A percentile compares a stretch with the other conserved stretches of the same genome.
Evolutionary conservation across 2,329 filamentous ascomycete species (phyloP).

Genomic region (Madurella mycetomatis): DNA sequence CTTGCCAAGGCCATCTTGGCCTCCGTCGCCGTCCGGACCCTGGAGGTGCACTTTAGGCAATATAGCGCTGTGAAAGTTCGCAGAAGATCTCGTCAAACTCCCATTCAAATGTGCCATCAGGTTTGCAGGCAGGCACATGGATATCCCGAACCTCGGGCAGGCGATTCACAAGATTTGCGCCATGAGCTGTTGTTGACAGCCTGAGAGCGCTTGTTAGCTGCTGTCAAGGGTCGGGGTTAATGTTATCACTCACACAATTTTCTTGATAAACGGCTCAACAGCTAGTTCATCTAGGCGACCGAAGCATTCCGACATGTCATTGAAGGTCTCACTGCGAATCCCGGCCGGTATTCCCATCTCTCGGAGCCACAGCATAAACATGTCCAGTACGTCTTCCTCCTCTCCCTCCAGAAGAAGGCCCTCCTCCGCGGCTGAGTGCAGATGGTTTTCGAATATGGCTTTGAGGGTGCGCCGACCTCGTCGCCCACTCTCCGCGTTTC

Average conservation of each 20-base stretch:
- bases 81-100: constrained; percentile 9
- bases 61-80: constrained; percentile 5
- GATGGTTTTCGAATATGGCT: constrained; percentile 9
- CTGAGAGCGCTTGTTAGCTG: constrained; percentile 3
- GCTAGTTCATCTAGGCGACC: neutral
- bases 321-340: neutral
- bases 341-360: constrained; percentile 5
- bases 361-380: constrained; percentile 14
- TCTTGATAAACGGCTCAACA: constrained; percentile 9
- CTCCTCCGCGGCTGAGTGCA: constrained; percentile 13
- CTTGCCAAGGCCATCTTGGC: neutral
- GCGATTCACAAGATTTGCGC: constrained; percentile 1
- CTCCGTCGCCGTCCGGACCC: too few species aligned
- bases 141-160: neutral
- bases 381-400: constrained; percentile 21
- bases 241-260: constrained; percentile 13
- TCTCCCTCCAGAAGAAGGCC: constrained; percentile 14
- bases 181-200: neutral
- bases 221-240: neutral
- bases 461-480: constrained; percentile 13
- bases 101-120: constrained; percentile 7
- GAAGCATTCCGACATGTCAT: constrained; percentile 5
- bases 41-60: neutral
- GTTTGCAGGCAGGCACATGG: neutral
- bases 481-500: neutral